phyloP scores from a whole-genome alignment of 2,329 filamentous ascomycete genomes.

The Cercospora janseana region DNA sequence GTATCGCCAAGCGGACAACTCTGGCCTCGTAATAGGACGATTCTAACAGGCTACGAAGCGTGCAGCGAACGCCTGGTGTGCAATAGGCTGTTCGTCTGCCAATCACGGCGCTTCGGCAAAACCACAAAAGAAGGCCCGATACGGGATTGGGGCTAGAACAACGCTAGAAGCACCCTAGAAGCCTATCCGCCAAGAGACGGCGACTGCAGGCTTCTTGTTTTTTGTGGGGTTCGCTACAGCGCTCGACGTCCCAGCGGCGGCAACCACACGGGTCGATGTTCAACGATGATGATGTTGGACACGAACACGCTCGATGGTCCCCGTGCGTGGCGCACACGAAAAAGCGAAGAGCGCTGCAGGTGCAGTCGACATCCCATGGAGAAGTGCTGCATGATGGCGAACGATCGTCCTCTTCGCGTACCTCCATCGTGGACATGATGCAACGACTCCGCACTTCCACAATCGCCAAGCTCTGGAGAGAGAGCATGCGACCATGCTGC shows the following conservation, averaged over 20 bases:
- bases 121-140: constrained; percentile 7
- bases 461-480: too few relatives aligned
- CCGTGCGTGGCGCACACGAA: not conserved
- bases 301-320: too few relatives aligned
- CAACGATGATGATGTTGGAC: not conserved
- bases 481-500: too few relatives aligned
- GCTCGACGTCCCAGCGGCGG: not conserved
- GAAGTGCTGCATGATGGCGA: too few relatives aligned
- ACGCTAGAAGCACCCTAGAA: constrained; percentile 12
- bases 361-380: too few relatives aligned
- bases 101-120: constrained; percentile 11
- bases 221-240: constrained; percentile 4
- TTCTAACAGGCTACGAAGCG: not conserved
- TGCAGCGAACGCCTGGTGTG: not conserved
- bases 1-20: not conserved
- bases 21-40: constrained; percentile 1
- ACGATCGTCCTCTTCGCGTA: too few relatives aligned
- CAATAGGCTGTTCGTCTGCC: too few relatives aligned
- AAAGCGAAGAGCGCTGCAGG: too few relatives aligned
- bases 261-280: not conserved
- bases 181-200: not conserved
- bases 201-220: constrained; percentile 5
- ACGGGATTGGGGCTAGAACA: not conserved
- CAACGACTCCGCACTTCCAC: too few relatives aligned
- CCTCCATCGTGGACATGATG: too few relatives aligned